Evolutionary conservation across 371 early-diverging fungal species (phyloP).

Genomic region (Circinella umbellata): DNA sequence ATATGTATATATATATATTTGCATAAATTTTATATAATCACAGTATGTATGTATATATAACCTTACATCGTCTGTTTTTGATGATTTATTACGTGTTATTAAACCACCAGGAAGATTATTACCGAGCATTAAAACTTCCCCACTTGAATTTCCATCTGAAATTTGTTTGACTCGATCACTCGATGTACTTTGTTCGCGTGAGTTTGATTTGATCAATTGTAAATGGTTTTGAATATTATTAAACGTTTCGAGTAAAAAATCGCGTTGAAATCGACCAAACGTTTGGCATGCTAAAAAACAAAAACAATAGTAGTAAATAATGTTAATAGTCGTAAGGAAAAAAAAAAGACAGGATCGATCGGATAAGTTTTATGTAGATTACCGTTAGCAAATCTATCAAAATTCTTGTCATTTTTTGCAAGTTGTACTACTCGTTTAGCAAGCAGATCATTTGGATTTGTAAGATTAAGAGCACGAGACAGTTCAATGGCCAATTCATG

Average conservation of each 20-base stretch:
- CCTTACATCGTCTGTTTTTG: slow-evolving; percentile 43
- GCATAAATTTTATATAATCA: neutral
- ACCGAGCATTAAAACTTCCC: slow-evolving; percentile 43
- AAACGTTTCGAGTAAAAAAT: slow-evolving; percentile 57
- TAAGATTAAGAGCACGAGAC: slow-evolving; percentile 61
- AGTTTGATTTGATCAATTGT: slow-evolving; percentile 19
- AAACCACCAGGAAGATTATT: slow-evolving; percentile 53
- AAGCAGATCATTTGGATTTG: slow-evolving; percentile 64
- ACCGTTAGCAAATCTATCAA: slow-evolving; percentile 57
- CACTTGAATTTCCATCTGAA: slow-evolving; percentile 13
- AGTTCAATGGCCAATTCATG: slow-evolving; percentile 65
- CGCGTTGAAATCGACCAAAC: slow-evolving; percentile 63
- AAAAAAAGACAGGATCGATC: neutral
- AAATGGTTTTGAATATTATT: slow-evolving; percentile 44
- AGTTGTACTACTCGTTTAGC: slow-evolving; percentile 66
- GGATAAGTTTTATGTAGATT: slow-evolving; percentile 10
- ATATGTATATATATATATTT: too few species aligned
- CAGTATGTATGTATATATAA: too few species aligned
- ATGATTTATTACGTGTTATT: slow-evolving; percentile 48
- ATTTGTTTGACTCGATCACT: neutral
- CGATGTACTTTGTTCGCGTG: slow-evolving; percentile 4
- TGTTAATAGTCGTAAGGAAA: too few species aligned
- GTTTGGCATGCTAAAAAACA: slow-evolving; percentile 54
- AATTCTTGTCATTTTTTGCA: slow-evolving; percentile 56
- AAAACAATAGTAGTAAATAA: neutral